Evolutionary conservation across 23 red algal genomes (phyloP).

Genomic region (Gracilaria vermiculophylla): DNA sequence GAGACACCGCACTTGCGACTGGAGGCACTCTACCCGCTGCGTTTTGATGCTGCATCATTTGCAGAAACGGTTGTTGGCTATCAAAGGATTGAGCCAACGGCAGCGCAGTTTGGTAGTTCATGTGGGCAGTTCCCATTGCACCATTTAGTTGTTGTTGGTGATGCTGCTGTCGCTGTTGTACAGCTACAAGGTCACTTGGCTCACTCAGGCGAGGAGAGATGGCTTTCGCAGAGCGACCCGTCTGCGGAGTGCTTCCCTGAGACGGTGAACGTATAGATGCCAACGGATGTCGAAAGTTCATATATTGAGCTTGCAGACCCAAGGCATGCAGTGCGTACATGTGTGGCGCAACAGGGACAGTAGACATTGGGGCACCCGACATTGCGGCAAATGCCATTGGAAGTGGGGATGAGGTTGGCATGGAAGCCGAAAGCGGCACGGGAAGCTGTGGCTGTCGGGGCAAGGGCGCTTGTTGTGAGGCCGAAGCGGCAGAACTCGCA

Average conservation of each 20-base stretch:
- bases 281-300: slow-evolving; percentile 40
- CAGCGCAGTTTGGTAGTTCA: not conserved
- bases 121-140: not conserved
- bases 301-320: slow-evolving; percentile 28
- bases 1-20: not conserved
- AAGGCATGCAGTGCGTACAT: slow-evolving; percentile 53
- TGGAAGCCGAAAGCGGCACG: slow-evolving; percentile 46
- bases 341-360: slow-evolving; percentile 36
- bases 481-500: not conserved
- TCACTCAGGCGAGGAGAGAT: slow-evolving; percentile 51
- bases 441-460: not conserved
- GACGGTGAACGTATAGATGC: not conserved
- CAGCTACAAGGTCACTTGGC: slow-evolving; percentile 27
- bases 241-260: not conserved
- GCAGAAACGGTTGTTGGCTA: slow-evolving; percentile 22
- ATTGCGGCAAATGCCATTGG: slow-evolving; percentile 39
- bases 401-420: slow-evolving; percentile 17
- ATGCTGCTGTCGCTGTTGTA: slow-evolving; percentile 49
- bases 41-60: slow-evolving; percentile 33
- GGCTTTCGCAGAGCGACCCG: slow-evolving; percentile 37
- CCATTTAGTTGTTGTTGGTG: slow-evolving; percentile 34
- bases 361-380: not conserved
- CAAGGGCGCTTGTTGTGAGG: not conserved
- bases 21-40: not conserved
- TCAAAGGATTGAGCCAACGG: slow-evolving; percentile 7